phyloP scores from a whole-genome alignment of 2,329 filamentous ascomycete species.

The Lasiodiplodia citricola region DNA sequence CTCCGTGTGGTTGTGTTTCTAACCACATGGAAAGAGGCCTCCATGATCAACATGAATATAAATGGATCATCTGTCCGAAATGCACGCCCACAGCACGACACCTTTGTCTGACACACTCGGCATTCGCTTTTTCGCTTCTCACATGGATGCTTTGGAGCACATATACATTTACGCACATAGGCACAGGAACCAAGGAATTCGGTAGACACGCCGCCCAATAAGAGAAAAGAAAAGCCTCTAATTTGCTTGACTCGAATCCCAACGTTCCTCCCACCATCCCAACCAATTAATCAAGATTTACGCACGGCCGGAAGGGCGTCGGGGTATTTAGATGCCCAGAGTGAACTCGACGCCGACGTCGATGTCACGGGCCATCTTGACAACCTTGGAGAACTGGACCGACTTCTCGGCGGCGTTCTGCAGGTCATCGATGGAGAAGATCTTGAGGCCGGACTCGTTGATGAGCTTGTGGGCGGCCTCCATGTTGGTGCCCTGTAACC shows the following conservation, averaged over 20 bases:
- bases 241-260: not conserved
- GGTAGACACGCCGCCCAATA: slow-evolving; percentile 7
- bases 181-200: not conserved
- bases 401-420: slow-evolving; percentile 97
- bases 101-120: not conserved
- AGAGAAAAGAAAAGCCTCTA: not conserved
- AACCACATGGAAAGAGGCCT: too few species aligned
- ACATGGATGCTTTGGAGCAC: not conserved
- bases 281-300: not conserved
- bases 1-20: too few species aligned
- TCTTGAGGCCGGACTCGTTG: slow-evolving; percentile 98
- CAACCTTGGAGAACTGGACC: slow-evolving; percentile 98
- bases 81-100: too few species aligned
- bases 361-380: slow-evolving; percentile 97
- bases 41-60: too few species aligned
- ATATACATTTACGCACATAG: not conserved
- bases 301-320: not conserved
- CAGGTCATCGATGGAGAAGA: slow-evolving; percentile 98
- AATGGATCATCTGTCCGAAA: too few species aligned
- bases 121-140: slow-evolving; percentile 3
- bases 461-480: slow-evolving; percentile 89
- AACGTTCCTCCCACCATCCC: not conserved
- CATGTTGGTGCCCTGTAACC: slow-evolving; percentile 98
- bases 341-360: slow-evolving; percentile 79
- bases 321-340: slow-evolving; percentile 72